These are phyloP conservation scores for Scleroderma bovista DNA, from an alignment of 768 basidiomycete genomes.

Conservation along the genomic window DNA sequence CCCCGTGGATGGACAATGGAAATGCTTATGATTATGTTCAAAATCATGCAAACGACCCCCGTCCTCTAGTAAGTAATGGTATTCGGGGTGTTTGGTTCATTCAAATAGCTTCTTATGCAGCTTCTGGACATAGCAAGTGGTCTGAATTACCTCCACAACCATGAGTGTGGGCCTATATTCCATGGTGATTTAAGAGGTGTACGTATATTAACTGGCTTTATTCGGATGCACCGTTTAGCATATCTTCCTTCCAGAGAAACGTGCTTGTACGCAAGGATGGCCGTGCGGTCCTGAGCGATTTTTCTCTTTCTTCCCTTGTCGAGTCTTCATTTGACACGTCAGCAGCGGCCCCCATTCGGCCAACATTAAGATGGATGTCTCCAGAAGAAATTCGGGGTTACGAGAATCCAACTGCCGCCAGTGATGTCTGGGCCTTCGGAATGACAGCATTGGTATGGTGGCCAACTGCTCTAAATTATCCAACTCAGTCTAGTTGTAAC, in stretches of 20 bases:
- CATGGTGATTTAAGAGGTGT: conserved; percentile 24
- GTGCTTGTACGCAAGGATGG: neutral
- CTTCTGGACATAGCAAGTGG: conserved; percentile 22
- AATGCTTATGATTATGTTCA: neutral
- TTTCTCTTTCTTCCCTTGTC: neutral
- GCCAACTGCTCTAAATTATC: neutral
- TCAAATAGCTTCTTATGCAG: neutral
- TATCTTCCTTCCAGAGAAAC: neutral
- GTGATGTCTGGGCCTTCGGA: neutral
- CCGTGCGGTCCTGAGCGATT: neutral
- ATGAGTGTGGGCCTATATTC: conserved; percentile 22
- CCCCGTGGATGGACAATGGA: neutral
- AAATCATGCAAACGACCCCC: neutral
- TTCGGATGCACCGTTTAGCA: neutral
- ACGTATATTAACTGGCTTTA: neutral
- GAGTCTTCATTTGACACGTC: neutral
- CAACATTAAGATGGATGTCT: neutral
- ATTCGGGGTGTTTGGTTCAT: neutral
- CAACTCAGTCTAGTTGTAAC: neutral
- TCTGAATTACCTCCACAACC: conserved; percentile 22
- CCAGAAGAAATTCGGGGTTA: neutral
- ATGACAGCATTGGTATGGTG: neutral
- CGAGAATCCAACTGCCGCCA: neutral
- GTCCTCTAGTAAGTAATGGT: neutral
- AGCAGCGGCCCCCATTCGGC: neutral